Evolutionary conservation across 176 grass and related monocot species (phyloP).

Genomic region (Musa itinerans): DNA sequence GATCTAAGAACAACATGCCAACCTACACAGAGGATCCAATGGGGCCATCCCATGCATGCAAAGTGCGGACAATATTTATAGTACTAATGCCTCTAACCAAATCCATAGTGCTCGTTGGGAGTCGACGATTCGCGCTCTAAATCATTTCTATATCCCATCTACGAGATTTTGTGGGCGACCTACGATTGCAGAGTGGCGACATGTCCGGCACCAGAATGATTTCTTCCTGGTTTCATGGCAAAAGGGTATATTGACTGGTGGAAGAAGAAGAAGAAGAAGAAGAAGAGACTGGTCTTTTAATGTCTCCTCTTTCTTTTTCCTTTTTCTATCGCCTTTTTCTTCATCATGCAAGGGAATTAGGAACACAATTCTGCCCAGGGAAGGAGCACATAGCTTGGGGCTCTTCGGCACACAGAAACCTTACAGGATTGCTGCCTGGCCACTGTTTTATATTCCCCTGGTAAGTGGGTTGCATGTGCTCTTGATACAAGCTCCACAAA

Average conservation of each 20-base stretch:
- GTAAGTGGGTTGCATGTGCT: neutral
- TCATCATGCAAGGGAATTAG: no score
- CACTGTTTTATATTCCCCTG: neutral
- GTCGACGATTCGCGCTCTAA: neutral
- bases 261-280: no score
- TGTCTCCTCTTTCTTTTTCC: no score
- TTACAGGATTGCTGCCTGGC: neutral
- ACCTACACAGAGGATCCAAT: no score
- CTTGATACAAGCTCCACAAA: neutral
- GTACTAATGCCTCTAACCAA: neutral
- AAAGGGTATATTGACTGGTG: no score
- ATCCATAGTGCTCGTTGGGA: constrained; percentile 9
- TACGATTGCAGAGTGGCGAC: neutral
- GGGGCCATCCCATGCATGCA: neutral
- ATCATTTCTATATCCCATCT: constrained; percentile 20
- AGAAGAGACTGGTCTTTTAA: no score
- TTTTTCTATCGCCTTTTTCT: no score
- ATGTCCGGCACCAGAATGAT: neutral
- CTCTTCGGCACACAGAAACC: neutral
- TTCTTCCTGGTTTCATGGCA: neutral
- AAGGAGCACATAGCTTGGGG: neutral
- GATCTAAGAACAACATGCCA: no score
- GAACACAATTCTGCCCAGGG: neutral
- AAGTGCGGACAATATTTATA: constrained; percentile 4
- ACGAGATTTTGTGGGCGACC: constrained; percentile 10